These are phyloP conservation scores for Eutrema salsugineum DNA, from an alignment of 441 rosid genomes.

Conservation along the genomic window DNA sequence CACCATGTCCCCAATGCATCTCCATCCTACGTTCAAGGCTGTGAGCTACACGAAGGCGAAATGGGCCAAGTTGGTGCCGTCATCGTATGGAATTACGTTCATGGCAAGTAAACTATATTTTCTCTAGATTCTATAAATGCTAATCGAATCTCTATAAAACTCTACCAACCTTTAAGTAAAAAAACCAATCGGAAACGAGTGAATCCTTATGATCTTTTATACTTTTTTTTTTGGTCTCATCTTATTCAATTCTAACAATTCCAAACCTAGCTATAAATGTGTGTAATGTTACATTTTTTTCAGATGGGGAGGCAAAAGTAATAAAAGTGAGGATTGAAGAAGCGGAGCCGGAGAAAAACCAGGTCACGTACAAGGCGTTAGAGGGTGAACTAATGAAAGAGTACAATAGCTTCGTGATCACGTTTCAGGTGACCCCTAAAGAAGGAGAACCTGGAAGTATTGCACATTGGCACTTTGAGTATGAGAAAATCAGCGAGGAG, in stretches of 20 bases:
- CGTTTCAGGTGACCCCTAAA: constrained; percentile 18
- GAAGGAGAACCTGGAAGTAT: constrained; percentile 15
- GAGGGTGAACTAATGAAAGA: constrained; percentile 20
- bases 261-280: neutral
- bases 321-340: neutral
- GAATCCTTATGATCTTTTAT: no score
- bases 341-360: constrained; percentile 2
- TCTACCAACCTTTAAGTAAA: neutral
- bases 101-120: neutral
- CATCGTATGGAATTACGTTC: constrained; percentile 22
- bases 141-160: no score
- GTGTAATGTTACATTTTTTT: neutral
- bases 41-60: constrained; percentile 28
- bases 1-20: constrained; percentile 9
- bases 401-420: constrained; percentile 16
- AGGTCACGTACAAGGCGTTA: constrained; percentile 2
- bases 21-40: constrained; percentile 1
- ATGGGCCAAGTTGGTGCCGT: constrained; percentile 19
- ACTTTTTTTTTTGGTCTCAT: no score
- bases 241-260: neutral
- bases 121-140: no score
- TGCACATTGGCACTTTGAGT: constrained; percentile 17
- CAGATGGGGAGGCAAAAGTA: constrained; percentile 16
- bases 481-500: constrained; percentile 14
- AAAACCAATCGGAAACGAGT: neutral